Base-by-base conservation (phyloP, 2,329 filamentous ascomycete species). In the Chaetomium globosum region DNA sequence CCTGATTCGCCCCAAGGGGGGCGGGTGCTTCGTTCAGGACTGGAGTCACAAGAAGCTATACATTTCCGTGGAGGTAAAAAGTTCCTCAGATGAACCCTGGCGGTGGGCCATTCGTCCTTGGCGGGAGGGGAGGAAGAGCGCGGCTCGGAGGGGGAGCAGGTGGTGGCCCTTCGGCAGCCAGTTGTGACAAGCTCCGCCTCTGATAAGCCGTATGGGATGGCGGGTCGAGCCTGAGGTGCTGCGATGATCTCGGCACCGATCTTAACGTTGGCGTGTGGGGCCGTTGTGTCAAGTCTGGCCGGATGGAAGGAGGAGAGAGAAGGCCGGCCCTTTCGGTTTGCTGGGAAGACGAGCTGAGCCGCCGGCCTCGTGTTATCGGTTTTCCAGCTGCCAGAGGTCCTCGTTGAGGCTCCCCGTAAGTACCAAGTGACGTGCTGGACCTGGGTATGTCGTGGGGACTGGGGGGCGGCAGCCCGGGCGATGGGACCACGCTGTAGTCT, bases 71-170 rank as follows among this genome's bases (percentile, higher is more conserved):
- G n/a, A 13, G 19, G 6, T n/a, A 16, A 19, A 43, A 21, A 56
- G 9, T 21, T 31, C 39, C 21, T 68, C 61, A 69, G 8, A 70
- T 68, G 49, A 67, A 67, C 8, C 68, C 68, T 4, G 68, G 64
- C 26, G 68, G 67, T 19, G 64, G 68, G 9, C 49, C n/a, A 30
- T 55, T 61, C 33, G 48, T 33, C 54, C 75, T 78, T 52, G 71
- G 75, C 4, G 83, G 83, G 48, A 85, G 78, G 0, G 84, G 84
- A 21, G 84, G 84, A 26, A 87, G 77, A 16, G 84, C 83, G 68
- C 80, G 81, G 12, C 77, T 85, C 28, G 84, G 84, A 5, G 84
- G 84, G 7, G 84, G 84, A 16, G 78, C 81, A 19, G 80, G 83
- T 1, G 84, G 84, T 33, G 83, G 83, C 0, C 81, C 82, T 13